Percentiles rank a stretch among this genome's conserved stretches.
Conservation (phyloP, 345 rosid species). For the Citrus glauca region DNA sequence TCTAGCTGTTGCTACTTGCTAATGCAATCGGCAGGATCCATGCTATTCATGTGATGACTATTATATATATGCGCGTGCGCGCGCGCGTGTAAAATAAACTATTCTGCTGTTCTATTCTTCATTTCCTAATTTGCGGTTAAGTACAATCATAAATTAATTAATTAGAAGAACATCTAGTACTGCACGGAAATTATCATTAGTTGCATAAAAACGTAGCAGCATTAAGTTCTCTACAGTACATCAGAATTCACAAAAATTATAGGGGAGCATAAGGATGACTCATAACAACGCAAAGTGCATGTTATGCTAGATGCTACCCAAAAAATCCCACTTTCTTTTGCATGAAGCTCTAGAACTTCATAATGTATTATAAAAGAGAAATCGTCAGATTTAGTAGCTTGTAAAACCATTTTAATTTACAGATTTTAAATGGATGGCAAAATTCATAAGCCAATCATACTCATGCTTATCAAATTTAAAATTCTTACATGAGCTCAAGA, state of each 20-base stretch:
- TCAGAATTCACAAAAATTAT: neutral
- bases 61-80: too few species aligned
- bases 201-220: neutral
- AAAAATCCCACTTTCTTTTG: neutral
- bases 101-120: neutral
- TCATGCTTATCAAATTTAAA: constrained; percentile 21
- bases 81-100: too few species aligned
- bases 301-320: neutral
- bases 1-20: neutral
- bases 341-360: neutral
- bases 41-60: neutral
- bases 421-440: neutral
- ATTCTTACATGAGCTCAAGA: constrained; percentile 72
- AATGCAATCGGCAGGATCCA: neutral
- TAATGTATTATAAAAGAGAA: neutral
- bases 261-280: neutral
- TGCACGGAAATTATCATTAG: too few species aligned
- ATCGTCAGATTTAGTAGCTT: neutral
- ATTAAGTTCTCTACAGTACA: neutral
- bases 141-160: neutral
- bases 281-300: neutral
- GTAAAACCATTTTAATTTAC: neutral
- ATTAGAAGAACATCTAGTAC: neutral
- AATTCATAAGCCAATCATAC: neutral
- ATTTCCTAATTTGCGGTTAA: neutral